A percentile compares a stretch with the other conserved stretches of the same genome.
These are phyloP conservation scores for Chrysanthemum makinoi DNA, from an alignment of 129 eudicot genomes.

Conservation along the genomic window DNA sequence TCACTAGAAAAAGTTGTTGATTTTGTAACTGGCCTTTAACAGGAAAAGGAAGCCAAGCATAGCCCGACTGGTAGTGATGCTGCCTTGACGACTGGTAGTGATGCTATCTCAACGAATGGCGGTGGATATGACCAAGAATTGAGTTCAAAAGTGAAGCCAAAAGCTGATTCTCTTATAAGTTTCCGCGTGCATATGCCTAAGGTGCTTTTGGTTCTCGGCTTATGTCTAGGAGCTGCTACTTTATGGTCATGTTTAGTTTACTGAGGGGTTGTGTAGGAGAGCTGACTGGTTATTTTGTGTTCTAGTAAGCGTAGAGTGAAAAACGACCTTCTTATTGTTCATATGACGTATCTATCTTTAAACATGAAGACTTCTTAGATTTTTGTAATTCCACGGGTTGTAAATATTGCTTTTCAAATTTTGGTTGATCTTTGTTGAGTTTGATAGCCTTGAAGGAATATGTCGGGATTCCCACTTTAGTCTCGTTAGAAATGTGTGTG, in stretches of 20 bases:
- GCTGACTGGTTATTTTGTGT: slow-evolving; percentile 20
- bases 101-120: background rate
- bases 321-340: slow-evolving; percentile 18
- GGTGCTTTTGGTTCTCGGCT: slow-evolving; percentile 42
- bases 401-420: background rate
- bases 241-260: slow-evolving; percentile 30
- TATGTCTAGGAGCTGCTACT: slow-evolving; percentile 40
- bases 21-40: slow-evolving; percentile 26
- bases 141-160: slow-evolving; percentile 18
- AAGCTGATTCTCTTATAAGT: slow-evolving; percentile 7
- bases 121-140: slow-evolving; percentile 1
- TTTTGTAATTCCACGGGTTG: background rate
- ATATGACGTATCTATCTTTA: slow-evolving; percentile 24
- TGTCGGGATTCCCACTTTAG: background rate
- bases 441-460: background rate
- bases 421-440: background rate
- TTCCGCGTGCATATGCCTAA: slow-evolving; percentile 28
- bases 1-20: background rate
- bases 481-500: background rate
- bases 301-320: slow-evolving; percentile 23
- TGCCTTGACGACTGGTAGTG: background rate
- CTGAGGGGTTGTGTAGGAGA: slow-evolving; percentile 15
- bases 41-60: slow-evolving; percentile 41
- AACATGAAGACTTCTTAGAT: background rate
- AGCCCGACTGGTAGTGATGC: background rate